phyloP scores from a whole-genome alignment of 1,284 basidiomycete species.

The Cystobasidium slooffiae region DNA sequence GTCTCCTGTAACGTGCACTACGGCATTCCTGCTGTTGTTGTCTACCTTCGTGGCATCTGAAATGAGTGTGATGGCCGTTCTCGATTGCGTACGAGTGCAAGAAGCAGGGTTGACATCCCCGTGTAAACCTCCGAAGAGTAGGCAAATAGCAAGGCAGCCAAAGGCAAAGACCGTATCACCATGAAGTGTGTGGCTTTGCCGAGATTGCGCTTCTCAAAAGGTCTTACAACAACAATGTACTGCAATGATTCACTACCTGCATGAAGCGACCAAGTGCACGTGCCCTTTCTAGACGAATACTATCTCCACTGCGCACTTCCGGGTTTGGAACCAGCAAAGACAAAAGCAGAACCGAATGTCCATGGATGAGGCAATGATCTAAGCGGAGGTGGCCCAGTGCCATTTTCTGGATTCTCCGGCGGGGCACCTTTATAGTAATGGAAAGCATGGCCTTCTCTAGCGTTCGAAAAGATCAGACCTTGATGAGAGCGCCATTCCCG shows the following conservation, averaged over 20 bases:
- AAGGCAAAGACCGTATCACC: too few relatives aligned
- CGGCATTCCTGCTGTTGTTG: slow-evolving; percentile 18
- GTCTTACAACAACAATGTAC: slow-evolving; percentile 7
- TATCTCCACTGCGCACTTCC: slow-evolving; percentile 1
- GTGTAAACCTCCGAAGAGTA: too few relatives aligned
- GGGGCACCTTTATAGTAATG: slow-evolving; percentile 22
- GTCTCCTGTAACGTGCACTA: neutral
- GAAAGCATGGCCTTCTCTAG: slow-evolving; percentile 11
- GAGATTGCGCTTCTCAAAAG: too few relatives aligned
- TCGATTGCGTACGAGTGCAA: neutral
- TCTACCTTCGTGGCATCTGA: neutral
- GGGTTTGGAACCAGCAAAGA: slow-evolving; percentile 22
- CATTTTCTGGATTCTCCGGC: slow-evolving; percentile 3
- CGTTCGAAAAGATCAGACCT: slow-evolving; percentile 16
- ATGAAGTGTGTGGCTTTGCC: too few relatives aligned
- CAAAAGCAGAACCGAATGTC: slow-evolving; percentile 41
- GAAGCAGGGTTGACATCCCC: neutral
- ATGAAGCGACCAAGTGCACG: slow-evolving; percentile 15
- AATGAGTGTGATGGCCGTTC: neutral
- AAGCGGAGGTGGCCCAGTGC: neutral
- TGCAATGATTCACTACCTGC: neutral
- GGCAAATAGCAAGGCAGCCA: too few relatives aligned
- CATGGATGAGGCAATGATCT: slow-evolving; percentile 39
- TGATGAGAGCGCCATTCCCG: slow-evolving; percentile 37
- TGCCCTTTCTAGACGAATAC: neutral